Percentiles rank a stretch among this genome's conserved stretches.
These are phyloP conservation scores for Trifolium fragiferum DNA, from an alignment of 306 rosid species.

Conservation along the genomic window DNA sequence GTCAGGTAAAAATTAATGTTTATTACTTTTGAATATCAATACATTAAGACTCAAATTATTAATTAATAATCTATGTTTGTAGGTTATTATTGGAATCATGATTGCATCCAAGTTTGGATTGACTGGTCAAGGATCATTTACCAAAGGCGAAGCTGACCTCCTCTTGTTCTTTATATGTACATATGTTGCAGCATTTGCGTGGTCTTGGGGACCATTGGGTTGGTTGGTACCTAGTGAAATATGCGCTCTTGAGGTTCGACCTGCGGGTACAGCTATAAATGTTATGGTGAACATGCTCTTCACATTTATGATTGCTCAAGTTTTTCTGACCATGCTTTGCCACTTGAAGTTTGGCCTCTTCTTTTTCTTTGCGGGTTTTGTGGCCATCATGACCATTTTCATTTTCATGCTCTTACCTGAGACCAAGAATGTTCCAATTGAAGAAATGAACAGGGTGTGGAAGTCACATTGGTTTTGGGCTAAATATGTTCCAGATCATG, in stretches of 20 bases:
- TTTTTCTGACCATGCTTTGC: slow-evolving; percentile 60
- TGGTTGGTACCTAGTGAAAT: slow-evolving; percentile 73
- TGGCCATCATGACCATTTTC: slow-evolving; percentile 54
- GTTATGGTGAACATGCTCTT: slow-evolving; percentile 63
- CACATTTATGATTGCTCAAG: slow-evolving; percentile 56
- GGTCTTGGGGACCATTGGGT: slow-evolving; percentile 82
- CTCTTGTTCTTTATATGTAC: slow-evolving; percentile 55
- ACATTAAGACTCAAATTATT: neutral
- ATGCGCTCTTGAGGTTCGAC: slow-evolving; percentile 60
- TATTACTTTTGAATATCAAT: neutral
- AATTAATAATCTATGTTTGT: neutral
- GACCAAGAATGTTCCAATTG: slow-evolving; percentile 60
- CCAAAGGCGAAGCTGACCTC: slow-evolving; percentile 24
- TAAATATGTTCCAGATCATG: slow-evolving; percentile 18
- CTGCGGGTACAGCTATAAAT: slow-evolving; percentile 64
- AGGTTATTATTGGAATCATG: slow-evolving; percentile 45
- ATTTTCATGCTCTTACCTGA: slow-evolving; percentile 52
- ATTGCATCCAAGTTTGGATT: slow-evolving; percentile 48
- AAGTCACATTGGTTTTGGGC: slow-evolving; percentile 45
- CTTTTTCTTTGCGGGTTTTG: slow-evolving; percentile 57
- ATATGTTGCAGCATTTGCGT: slow-evolving; percentile 70
- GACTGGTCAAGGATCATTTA: slow-evolving; percentile 54
- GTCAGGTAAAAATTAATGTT: neutral
- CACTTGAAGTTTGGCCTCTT: slow-evolving; percentile 64
- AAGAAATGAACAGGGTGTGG: slow-evolving; percentile 54